Percentiles rank a stretch among this genome's conserved stretches.
phyloP scores from a whole-genome alignment of 768 basidiomycete genomes.

The Daedaleopsis sinensis region DNA sequence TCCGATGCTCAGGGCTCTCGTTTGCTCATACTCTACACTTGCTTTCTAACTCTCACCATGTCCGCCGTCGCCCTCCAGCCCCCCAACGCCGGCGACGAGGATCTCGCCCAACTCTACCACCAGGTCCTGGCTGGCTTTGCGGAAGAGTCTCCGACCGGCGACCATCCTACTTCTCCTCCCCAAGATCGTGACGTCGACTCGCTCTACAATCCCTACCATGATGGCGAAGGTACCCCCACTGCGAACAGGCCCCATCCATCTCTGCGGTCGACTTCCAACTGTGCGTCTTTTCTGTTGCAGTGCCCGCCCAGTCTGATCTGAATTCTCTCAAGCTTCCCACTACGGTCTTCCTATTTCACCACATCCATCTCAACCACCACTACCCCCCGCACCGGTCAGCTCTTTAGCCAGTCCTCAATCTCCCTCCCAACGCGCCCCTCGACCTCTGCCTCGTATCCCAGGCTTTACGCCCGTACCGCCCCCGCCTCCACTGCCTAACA shows the following conservation, averaged over 20 bases:
- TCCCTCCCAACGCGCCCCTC: slow-evolving; percentile 25
- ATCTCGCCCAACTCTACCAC: slow-evolving; percentile 74
- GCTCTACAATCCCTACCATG: slow-evolving; percentile 27
- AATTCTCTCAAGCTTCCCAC: slow-evolving; percentile 11
- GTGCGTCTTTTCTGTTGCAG: slow-evolving; percentile 23
- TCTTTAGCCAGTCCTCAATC: slow-evolving; percentile 21
- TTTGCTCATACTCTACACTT: neutral
- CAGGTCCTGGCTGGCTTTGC: slow-evolving; percentile 73
- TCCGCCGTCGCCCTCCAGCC: slow-evolving; percentile 39
- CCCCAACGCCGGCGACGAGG: slow-evolving; percentile 61
- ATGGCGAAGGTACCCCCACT: slow-evolving; percentile 29
- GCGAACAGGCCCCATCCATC: slow-evolving; percentile 18
- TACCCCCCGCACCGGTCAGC: slow-evolving; percentile 1
- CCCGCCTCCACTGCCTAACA: slow-evolving; percentile 21
- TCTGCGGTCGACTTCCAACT: slow-evolving; percentile 16
- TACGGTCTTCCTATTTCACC: slow-evolving; percentile 27
- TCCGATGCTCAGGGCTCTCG: neutral
- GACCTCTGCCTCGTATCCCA: slow-evolving; percentile 33
- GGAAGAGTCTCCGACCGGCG: slow-evolving; percentile 45
- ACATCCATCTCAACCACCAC: slow-evolving; percentile 22
- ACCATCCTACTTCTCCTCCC: slow-evolving; percentile 2
- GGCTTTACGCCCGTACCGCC: slow-evolving; percentile 23
- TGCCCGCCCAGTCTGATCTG: slow-evolving; percentile 19
- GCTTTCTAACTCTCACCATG: slow-evolving; percentile 30
- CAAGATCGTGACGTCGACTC: slow-evolving; percentile 28